phyloP scores from a whole-genome alignment of 768 basidiomycete genomes.

The Lentinus brumalis region DNA sequence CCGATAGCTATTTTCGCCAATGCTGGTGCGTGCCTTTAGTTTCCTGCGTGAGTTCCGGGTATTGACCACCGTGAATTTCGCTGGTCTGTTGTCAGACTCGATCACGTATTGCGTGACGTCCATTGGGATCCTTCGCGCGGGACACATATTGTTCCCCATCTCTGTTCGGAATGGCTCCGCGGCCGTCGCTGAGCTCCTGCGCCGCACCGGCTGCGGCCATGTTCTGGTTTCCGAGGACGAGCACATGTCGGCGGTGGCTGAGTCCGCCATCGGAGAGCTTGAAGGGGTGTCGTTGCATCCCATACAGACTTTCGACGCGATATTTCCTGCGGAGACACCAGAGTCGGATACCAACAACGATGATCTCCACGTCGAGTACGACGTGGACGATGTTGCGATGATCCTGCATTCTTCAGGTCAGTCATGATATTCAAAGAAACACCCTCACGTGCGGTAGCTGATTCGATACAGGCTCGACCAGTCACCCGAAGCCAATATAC shows the following conservation, averaged over 20 bases:
- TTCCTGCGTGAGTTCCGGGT: too few species aligned
- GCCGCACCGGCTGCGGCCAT: background rate
- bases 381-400: background rate
- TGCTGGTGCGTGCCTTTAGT: constrained; percentile 1
- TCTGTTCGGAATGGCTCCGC: constrained; percentile 34
- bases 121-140: constrained; percentile 23
- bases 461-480: background rate
- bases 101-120: constrained; percentile 18
- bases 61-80: too few species aligned
- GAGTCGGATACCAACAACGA: background rate
- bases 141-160: constrained; percentile 33
- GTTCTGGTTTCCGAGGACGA: constrained; percentile 1
- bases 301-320: background rate
- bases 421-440: background rate
- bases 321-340: background rate
- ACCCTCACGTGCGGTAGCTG: background rate
- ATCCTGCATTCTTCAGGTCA: constrained; percentile 10
- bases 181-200: constrained; percentile 32
- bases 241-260: background rate
- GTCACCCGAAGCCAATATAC: background rate
- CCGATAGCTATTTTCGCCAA: constrained; percentile 27
- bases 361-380: background rate
- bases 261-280: background rate
- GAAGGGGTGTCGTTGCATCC: background rate
- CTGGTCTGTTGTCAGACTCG: constrained; percentile 22